These are phyloP conservation scores for Aspergillus niger DNA, from an alignment of 2,329 filamentous ascomycete genomes.

Conservation along the genomic window DNA sequence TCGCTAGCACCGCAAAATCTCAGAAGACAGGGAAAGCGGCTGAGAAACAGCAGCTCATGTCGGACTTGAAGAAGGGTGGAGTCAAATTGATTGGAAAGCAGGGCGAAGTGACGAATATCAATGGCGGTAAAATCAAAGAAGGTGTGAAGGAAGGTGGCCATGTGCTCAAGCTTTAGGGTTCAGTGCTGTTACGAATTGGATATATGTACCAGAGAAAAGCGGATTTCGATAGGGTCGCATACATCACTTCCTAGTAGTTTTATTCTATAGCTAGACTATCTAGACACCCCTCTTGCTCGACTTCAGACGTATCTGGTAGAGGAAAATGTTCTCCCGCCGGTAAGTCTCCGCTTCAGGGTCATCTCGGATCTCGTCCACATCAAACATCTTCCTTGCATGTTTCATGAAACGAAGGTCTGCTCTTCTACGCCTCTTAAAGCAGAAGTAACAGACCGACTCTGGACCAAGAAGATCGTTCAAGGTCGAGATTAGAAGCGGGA, in stretches of 20 bases:
- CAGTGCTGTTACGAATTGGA: not conserved
- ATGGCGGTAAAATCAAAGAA: constrained; percentile 69
- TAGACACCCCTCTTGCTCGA: constrained; percentile 10
- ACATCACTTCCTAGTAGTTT: not conserved
- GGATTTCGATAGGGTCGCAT: not conserved
- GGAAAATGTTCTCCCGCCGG: constrained; percentile 42
- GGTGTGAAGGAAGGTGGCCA: constrained; percentile 30
- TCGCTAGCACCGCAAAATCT: constrained; percentile 54
- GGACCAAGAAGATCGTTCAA: constrained; percentile 70
- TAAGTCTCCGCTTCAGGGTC: constrained; percentile 45
- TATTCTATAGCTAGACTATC: constrained; percentile 1
- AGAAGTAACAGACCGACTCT: constrained; percentile 75
- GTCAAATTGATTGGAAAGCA: constrained; percentile 91
- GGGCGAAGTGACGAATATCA: constrained; percentile 79
- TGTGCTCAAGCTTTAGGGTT: constrained; percentile 38
- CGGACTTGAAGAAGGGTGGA: constrained; percentile 76
- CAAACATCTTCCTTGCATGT: constrained; percentile 67
- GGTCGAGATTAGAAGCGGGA: constrained; percentile 81
- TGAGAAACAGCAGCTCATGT: constrained; percentile 59
- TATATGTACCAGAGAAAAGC: too few relatives aligned
- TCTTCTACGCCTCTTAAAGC: constrained; percentile 88
- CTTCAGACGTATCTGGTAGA: constrained; percentile 40
- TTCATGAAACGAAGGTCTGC: constrained; percentile 77
- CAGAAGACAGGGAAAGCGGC: constrained; percentile 49
- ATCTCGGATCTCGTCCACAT: constrained; percentile 63